Evolutionary conservation across 2,329 filamentous ascomycete species (phyloP), one percentile per base, ranked within the genome.

Genomic region (Colletotrichum sp.): DNA sequence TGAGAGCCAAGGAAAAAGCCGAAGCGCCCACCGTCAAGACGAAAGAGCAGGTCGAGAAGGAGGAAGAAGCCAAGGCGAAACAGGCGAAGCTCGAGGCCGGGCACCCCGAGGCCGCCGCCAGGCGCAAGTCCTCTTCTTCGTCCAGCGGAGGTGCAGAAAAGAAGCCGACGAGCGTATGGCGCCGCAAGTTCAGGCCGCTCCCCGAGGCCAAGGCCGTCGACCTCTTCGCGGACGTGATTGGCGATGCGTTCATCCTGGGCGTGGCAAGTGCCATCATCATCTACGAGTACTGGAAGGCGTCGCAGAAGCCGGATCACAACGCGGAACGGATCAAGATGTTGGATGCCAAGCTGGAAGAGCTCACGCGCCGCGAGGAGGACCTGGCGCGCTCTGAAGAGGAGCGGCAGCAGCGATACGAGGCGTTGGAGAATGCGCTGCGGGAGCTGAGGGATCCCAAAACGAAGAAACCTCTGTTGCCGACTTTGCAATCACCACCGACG

Each of bases 121-220:
- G 72, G 28, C 43, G 43, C 6, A 76, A 74, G 24, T 9, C 65
- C 2, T 55, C 65, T 8, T 63, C 55, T 2, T 63, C 68, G 7
- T 66, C 48, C 26, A 57, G 32, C n/a, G n/a, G 28, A 18, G 28
- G 26, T 2, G 12, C 63, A 13, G 77, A 64, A 43, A 71, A 68
- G 10, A 66, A 74, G 34, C 60, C 75, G 10, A 86, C 86, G 60
- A 93, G 88, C 78, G 85, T 93, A 13, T 93, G 92, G 92, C 89
- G 81, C 75, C 89, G 92, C 74, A 91, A 90, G 80, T 93, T 93
- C 80, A 86, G 92, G 68, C 83, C 91, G 8, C 84, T 93, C n/a
- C 91, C 92, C 12, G 92, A 93, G 80, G 87, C 83, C 18, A 93
- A 93, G 83, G 92, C 92, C 10, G 92, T 93, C 13, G 92, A 93